Evolutionary conservation across 257 asterid species (phyloP).

Genomic region (Solanum rostratum): DNA sequence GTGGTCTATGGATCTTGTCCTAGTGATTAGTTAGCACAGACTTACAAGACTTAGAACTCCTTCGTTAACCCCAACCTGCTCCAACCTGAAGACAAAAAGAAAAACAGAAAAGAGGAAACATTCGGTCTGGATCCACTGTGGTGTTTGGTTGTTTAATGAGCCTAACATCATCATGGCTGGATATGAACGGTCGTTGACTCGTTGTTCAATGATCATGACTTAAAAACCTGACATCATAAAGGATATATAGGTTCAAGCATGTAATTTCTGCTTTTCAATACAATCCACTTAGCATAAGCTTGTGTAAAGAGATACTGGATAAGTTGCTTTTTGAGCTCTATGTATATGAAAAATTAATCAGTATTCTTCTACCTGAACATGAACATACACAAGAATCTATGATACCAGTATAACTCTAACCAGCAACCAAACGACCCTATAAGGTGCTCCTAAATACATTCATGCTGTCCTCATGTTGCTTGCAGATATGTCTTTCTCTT

Average conservation of each 20-base stretch:
- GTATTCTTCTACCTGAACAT: not conserved
- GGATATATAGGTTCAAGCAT: not conserved
- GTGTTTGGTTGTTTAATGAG: not conserved
- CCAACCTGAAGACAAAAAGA: not conserved
- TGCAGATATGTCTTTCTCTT: not conserved
- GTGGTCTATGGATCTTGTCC: not conserved
- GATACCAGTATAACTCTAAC: not conserved
- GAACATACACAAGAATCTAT: not conserved
- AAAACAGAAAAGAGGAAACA: not conserved
- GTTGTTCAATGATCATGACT: not conserved
- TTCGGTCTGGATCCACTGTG: not conserved
- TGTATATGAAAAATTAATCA: not conserved
- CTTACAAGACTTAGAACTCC: not conserved
- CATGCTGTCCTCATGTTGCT: not conserved
- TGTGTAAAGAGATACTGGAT: not conserved
- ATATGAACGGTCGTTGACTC: not conserved
- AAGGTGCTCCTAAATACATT: not conserved
- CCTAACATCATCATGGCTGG: not conserved
- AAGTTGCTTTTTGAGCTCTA: not conserved
- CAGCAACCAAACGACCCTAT: not conserved
- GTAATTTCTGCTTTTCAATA: not conserved
- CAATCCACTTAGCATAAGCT: not conserved
- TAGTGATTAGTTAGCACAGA: not conserved
- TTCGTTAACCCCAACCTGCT: not conserved
- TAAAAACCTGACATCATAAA: not conserved